These are phyloP conservation scores for Beta corolliflora DNA, from an alignment of 179 eudicot genomes.

Conservation along the genomic window DNA sequence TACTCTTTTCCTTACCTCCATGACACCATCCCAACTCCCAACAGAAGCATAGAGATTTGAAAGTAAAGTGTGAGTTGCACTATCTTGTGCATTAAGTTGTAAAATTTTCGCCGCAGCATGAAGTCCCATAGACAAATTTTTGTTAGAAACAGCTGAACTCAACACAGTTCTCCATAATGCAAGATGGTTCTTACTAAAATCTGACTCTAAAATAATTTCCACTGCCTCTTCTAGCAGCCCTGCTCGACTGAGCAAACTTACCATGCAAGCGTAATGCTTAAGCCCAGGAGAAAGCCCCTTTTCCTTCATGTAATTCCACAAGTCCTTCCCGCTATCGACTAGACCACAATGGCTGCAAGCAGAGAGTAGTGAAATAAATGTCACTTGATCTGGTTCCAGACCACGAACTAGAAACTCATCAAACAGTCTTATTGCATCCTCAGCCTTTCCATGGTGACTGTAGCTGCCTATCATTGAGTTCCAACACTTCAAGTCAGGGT, in stretches of 20 bases:
- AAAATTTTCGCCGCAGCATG: constrained; percentile 59
- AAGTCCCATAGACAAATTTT: constrained; percentile 50
- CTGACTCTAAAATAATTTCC: constrained; percentile 54
- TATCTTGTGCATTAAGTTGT: constrained; percentile 50
- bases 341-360: constrained; percentile 82
- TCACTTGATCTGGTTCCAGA: constrained; percentile 61
- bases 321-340: constrained; percentile 49
- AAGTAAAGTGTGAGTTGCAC: constrained; percentile 59
- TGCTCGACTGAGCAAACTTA: constrained; percentile 77
- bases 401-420: constrained; percentile 47
- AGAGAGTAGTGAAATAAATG: constrained; percentile 66
- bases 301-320: constrained; percentile 71
- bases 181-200: constrained; percentile 38
- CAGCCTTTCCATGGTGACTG: constrained; percentile 78
- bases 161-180: constrained; percentile 79
- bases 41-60: constrained; percentile 69
- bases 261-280: constrained; percentile 87
- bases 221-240: constrained; percentile 79
- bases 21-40: constrained; percentile 72
- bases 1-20: constrained; percentile 61
- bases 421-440: constrained; percentile 56
- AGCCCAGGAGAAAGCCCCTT: constrained; percentile 49
- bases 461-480: constrained; percentile 80
- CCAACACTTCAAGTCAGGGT: constrained; percentile 76
- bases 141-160: constrained; percentile 59